These are phyloP conservation scores for Candida suzukii DNA, from an alignment of 805 yeast species.

Conservation along the genomic window DNA sequence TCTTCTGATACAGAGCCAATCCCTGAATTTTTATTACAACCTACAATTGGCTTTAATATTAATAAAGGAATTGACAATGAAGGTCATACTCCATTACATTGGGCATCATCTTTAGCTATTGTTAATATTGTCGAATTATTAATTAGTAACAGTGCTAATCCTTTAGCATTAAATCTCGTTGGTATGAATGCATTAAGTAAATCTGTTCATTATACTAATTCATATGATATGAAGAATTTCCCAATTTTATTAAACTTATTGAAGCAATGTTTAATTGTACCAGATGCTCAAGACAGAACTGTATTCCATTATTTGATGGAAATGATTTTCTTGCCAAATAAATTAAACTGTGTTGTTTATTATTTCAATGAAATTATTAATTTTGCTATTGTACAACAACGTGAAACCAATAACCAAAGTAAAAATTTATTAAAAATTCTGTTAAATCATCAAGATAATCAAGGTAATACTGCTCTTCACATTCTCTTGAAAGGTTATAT, in stretches of 20 bases:
- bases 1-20: conserved; percentile 36
- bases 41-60: conserved; percentile 59
- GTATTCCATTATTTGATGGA: conserved; percentile 66
- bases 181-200: conserved; percentile 71
- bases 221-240: conserved; percentile 58
- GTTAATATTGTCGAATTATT: conserved; percentile 51
- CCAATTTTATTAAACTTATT: conserved; percentile 50
- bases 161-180: conserved; percentile 39
- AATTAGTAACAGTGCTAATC: conserved; percentile 54
- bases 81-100: conserved; percentile 75
- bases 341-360: conserved; percentile 44
- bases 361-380: conserved; percentile 35
- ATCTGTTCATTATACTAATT: conserved; percentile 63
- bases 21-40: conserved; percentile 36
- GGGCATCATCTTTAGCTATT: conserved; percentile 81
- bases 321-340: conserved; percentile 35
- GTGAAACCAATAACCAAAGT: conserved; percentile 22
- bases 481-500: conserved; percentile 46
- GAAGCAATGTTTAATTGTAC: conserved; percentile 60
- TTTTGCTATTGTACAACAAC: conserved; percentile 22
- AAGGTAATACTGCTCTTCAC: conserved; percentile 84
- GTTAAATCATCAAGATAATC: conserved; percentile 68
- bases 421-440: conserved; percentile 46
- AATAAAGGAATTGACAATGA: conserved; percentile 70
- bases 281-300: conserved; percentile 65